Evolutionary conservation across 2,329 filamentous ascomycete genomes (phyloP), one percentile per base, ranked within the genome.

Genomic region (Trichoderma gracile): DNA sequence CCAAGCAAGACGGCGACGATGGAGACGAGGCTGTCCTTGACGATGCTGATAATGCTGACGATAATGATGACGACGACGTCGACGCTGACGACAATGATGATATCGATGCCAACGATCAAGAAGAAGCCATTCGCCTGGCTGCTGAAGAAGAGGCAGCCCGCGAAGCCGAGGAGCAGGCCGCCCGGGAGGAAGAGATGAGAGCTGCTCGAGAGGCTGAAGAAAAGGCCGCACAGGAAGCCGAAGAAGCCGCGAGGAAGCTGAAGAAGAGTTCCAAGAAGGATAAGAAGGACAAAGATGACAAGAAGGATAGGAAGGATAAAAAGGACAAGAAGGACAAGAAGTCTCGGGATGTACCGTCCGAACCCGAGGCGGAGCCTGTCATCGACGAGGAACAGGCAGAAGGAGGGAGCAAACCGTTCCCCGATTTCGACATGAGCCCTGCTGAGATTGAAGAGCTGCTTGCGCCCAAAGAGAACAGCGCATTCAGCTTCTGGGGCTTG

Each of bases 401-500:
- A 33, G 47, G 63, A 46, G 64, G 53, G 19, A 45, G 54, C 5
- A 66, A 68, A 30, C 61, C 65, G 3, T 68, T 67, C 12, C 52
- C 59, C 14, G 69, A 71, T 27, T 66, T 67, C 58, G 75, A 80
- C 27, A 73, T 81, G 60, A 78, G 75, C 12, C 71, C 77, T 12
- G 78, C 80, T 40, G 74, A 81, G 62, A 72, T 81, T 30, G 79
- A 81, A 57, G 78, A 80, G 68, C 73, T 82, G 19, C 71, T 81
- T 40, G 71, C 74, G 7, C 69, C 71, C 7, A 70, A 71, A 47
- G 71, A 73, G 53, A 73, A 73, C 62, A 69, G 69, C 50, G 74
- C 77, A 63, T 87, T 86, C 73, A 80, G 80, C 69, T 86, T 86
- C 76, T 87, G 84, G 85, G 82, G 84, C 6, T 58, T 75, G 65